Base-by-base conservation (phyloP, 2,329 filamentous ascomycete genomes). In the Rosellinia necatrix region DNA sequence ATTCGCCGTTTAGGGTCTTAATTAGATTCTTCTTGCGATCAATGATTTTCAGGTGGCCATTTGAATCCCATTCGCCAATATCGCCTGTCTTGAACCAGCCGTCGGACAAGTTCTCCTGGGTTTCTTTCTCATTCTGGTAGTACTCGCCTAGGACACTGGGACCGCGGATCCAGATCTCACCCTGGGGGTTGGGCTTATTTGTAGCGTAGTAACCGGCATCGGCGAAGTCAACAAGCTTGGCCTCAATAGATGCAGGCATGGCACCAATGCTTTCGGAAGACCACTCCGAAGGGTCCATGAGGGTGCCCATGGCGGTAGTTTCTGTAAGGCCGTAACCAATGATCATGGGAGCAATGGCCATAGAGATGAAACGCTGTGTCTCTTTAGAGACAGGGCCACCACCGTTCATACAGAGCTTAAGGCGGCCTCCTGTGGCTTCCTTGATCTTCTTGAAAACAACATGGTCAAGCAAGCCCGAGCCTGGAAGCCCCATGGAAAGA, bases 401-500 rank as follows among this genome's bases (percentile, higher is more conserved):
- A 57, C 91, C 91, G 71, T 91, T 94, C 84, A 96, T 81, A 76
- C 88, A 89, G 47, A 96, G 84, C 67, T 90, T 87, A 61, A 96
- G 78, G 57, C 83, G 82, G 47, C 91, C 91, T 70, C 91, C 91
- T 2, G 91, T 96, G 12, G 91, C 91, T 67, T 94, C 91, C 76
- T 91, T 92, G 71, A 96, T 83, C 79, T 96, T 96, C 77, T 91
- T 92, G 80, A 96, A 96, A 8, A 96, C 88, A 3, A 96, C 75
- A 1, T 86, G 81, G 68, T 96, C 91, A 46, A 96, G 77, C 40
- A 94, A 64, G 53, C 82, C 84, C 21, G 84, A 80, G 52, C 89
- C 89, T 2, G 85, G 85, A 35, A 88, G 71, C 9, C 83, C 83
- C n/a, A 75, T 71, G 50, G 71, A 70, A 70, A 84, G 71, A 53